Conservation (phyloP, 2,329 filamentous ascomycete species). For the Aspergillus unguis region DNA sequence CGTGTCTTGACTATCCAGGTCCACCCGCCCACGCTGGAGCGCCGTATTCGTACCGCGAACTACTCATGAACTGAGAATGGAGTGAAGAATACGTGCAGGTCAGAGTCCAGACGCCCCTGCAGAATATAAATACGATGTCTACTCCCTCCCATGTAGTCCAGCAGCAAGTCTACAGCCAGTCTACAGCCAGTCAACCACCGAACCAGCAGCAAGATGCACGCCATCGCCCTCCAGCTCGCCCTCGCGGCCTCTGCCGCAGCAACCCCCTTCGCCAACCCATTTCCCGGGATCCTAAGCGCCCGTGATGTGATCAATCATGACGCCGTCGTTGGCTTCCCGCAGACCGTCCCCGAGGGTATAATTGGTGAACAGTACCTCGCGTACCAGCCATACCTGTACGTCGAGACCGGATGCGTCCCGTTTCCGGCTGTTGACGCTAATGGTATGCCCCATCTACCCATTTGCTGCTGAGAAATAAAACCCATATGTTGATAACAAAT, state of each 20-base stretch:
- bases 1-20: too few relatives aligned
- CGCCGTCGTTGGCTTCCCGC: slow-evolving; percentile 52
- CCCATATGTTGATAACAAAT: background rate
- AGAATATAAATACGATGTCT: too few relatives aligned
- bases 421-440: slow-evolving; percentile 59
- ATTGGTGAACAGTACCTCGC: slow-evolving; percentile 51
- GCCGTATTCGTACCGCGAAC: too few relatives aligned
- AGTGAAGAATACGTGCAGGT: too few relatives aligned
- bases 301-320: slow-evolving; percentile 47
- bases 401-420: slow-evolving; percentile 60
- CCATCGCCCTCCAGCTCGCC: slow-evolving; percentile 6
- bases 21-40: too few relatives aligned
- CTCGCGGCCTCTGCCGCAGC: slow-evolving; percentile 6
- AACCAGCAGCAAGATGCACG: slow-evolving; percentile 1
- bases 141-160: too few relatives aligned
- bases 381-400: slow-evolving; percentile 56
- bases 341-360: slow-evolving; percentile 51
- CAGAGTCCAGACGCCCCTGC: too few relatives aligned
- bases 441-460: background rate
- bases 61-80: too few relatives aligned
- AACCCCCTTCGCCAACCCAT: background rate
- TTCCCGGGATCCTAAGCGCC: background rate
- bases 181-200: too few relatives aligned
- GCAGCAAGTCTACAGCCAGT: too few relatives aligned
- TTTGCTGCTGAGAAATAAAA: too few relatives aligned